Evolutionary conservation across 495 filamentous ascomycete genomes (phyloP).

Genomic region (Lophiostoma macrostomum): DNA sequence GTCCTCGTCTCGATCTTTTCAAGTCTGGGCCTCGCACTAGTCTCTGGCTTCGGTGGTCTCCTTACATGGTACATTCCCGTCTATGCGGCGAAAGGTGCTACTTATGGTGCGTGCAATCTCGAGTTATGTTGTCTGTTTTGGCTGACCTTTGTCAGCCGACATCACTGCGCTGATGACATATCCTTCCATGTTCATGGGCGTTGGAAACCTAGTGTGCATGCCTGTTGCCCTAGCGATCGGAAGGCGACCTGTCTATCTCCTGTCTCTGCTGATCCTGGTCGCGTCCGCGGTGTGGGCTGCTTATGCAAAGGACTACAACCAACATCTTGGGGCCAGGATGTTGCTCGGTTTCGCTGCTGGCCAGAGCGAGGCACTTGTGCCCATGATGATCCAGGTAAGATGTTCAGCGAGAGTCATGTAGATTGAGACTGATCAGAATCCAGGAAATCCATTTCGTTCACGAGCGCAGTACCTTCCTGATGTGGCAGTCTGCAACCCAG

Average conservation of each 20-base stretch:
- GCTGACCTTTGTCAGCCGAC: constrained; percentile 5
- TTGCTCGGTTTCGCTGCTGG: constrained; percentile 39
- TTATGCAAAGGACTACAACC: constrained; percentile 8
- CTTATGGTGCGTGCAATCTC: background rate
- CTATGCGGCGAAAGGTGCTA: constrained; percentile 2
- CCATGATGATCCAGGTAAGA: constrained; percentile 45
- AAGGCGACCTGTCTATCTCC: constrained; percentile 41
- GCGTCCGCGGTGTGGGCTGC: constrained; percentile 11
- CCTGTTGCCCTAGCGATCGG: constrained; percentile 45
- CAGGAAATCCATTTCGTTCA: constrained; percentile 44
- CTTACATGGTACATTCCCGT: background rate
- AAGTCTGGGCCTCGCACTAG: background rate
- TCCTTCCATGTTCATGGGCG: constrained; percentile 41
- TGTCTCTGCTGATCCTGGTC: constrained; percentile 35
- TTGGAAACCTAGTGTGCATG: constrained; percentile 46
- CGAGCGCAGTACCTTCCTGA: constrained; percentile 40
- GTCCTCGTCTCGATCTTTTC: background rate
- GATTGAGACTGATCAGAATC: constrained; percentile 9
- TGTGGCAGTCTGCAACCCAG: constrained; percentile 40
- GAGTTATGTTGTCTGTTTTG: background rate
- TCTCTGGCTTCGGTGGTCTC: constrained; percentile 2
- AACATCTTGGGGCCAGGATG: constrained; percentile 37
- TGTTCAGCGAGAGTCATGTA: constrained; percentile 16
- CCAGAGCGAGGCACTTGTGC: constrained; percentile 41
- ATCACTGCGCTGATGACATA: constrained; percentile 39